These are phyloP conservation scores for Suillus discolor DNA, from an alignment of 768 basidiomycete species.

Conservation along the genomic window DNA sequence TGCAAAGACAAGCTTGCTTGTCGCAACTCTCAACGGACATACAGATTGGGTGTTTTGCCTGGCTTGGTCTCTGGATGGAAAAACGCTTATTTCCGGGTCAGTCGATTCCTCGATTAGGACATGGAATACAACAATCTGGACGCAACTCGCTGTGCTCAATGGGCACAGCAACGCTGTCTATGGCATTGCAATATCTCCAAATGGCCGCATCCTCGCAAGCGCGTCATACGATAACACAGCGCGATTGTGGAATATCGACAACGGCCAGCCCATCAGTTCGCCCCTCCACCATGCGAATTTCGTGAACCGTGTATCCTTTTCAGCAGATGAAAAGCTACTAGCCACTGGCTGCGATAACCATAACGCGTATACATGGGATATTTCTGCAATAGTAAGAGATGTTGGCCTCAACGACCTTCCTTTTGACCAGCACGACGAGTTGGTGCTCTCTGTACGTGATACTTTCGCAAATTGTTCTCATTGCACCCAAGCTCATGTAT, in stretches of 20 bases:
- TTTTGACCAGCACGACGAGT: not conserved
- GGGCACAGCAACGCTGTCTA: not conserved
- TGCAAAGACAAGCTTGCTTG: not conserved
- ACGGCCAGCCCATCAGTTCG: not conserved
- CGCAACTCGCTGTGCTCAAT: not conserved
- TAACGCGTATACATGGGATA: not conserved
- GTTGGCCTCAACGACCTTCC: not conserved
- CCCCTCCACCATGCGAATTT: accelerated
- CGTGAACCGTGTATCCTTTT: not conserved
- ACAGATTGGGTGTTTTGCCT: not conserved
- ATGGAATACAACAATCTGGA: not conserved
- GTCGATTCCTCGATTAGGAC: not conserved
- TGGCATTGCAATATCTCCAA: not conserved
- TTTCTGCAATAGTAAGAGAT: not conserved
- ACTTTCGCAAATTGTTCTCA: not conserved
- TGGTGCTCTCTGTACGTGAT: not conserved
- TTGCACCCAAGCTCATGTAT: not conserved
- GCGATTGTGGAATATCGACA: not conserved
- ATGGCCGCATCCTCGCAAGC: not conserved
- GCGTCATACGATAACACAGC: not conserved
- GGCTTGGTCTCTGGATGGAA: not conserved
- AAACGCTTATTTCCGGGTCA: not conserved
- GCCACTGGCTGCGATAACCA: not conserved
- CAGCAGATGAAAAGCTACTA: not conserved
- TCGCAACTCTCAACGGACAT: not conserved